A percentile compares a stretch with the other conserved stretches of the same genome.
Conservation (phyloP, 805 yeast species). For the Danielozyma ontarioensis region DNA sequence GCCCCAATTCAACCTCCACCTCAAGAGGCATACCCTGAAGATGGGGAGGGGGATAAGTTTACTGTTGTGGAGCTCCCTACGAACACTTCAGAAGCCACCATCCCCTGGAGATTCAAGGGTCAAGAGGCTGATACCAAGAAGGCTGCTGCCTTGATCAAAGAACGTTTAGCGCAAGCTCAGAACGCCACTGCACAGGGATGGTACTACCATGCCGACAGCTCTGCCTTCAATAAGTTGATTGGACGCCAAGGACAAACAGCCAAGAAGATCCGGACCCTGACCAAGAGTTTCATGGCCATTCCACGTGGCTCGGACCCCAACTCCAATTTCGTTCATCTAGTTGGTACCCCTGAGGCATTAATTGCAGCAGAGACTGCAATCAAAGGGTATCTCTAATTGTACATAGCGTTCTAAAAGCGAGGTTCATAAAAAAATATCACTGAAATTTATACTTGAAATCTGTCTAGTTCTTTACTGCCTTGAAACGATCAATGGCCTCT, state of each 20-base stretch:
- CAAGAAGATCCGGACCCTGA: constrained; percentile 52
- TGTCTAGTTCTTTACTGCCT: constrained; percentile 20
- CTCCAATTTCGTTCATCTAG: constrained; percentile 50
- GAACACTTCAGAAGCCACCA: constrained; percentile 10
- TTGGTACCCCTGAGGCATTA: constrained; percentile 56
- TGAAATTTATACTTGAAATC: background rate
- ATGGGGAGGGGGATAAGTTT: constrained; percentile 40
- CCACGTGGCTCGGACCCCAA: constrained; percentile 55
- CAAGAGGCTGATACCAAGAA: constrained; percentile 42
- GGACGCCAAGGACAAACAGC: constrained; percentile 75
- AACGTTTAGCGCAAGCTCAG: constrained; percentile 43
- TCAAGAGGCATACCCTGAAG: constrained; percentile 39
- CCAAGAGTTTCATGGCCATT: constrained; percentile 55
- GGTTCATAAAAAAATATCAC: background rate
- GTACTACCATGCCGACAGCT: constrained; percentile 52
- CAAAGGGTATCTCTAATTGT: background rate
- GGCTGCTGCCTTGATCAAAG: constrained; percentile 48
- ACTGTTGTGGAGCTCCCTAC: constrained; percentile 32
- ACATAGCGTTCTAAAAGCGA: too few relatives aligned
- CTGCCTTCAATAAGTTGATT: constrained; percentile 57
- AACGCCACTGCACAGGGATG: constrained; percentile 50
- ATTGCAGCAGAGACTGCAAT: constrained; percentile 19
- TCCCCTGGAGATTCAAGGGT: constrained; percentile 70
- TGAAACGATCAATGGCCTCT: constrained; percentile 37
- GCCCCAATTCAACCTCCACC: constrained; percentile 43